phyloP scores from a whole-genome alignment of 1,284 basidiomycete genomes.

The Cutaneotrichosporon mucoides region DNA sequence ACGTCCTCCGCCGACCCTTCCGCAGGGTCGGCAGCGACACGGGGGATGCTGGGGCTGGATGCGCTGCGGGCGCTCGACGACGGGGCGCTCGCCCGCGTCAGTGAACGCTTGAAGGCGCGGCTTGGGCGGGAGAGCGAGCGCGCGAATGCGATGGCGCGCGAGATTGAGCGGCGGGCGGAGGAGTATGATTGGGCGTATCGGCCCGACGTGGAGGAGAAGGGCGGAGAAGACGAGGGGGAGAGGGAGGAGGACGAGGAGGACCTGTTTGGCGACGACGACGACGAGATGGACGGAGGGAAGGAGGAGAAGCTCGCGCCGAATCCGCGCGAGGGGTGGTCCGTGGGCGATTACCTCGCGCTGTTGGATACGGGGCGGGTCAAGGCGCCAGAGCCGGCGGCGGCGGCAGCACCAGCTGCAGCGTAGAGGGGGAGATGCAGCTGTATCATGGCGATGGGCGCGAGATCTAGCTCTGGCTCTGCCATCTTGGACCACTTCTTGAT shows the following conservation, averaged over 20 bases:
- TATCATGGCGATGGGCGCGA: no score
- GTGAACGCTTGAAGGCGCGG: constrained; percentile 16
- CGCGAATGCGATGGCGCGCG: constrained; percentile 22
- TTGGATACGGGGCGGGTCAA: constrained; percentile 29
- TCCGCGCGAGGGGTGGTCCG: constrained; percentile 29
- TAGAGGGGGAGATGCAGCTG: no score
- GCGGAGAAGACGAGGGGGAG: constrained; percentile 15
- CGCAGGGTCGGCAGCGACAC: background rate
- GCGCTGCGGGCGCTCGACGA: constrained; percentile 25
- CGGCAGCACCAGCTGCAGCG: no score
- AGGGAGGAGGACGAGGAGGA: constrained; percentile 20
- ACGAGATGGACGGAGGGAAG: constrained; percentile 14
- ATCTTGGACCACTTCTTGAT: no score
- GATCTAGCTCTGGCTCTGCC: no score
- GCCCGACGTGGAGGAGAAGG: constrained; percentile 24
- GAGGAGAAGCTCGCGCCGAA: constrained; percentile 18
- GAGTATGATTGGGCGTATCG: constrained; percentile 35
- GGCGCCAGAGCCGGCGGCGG: background rate
- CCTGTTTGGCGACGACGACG: constrained; percentile 19
- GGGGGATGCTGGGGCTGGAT: constrained; percentile 4
- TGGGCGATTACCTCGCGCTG: constrained; percentile 34
- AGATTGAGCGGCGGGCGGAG: constrained; percentile 26
- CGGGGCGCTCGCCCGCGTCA: constrained; percentile 12
- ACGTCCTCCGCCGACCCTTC: background rate
- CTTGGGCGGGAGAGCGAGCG: constrained; percentile 21